Percentiles rank a stretch among this genome's conserved stretches.
Evolutionary conservation across 345 rosid genomes (phyloP).

Genomic region (Ceriops zippeliana): DNA sequence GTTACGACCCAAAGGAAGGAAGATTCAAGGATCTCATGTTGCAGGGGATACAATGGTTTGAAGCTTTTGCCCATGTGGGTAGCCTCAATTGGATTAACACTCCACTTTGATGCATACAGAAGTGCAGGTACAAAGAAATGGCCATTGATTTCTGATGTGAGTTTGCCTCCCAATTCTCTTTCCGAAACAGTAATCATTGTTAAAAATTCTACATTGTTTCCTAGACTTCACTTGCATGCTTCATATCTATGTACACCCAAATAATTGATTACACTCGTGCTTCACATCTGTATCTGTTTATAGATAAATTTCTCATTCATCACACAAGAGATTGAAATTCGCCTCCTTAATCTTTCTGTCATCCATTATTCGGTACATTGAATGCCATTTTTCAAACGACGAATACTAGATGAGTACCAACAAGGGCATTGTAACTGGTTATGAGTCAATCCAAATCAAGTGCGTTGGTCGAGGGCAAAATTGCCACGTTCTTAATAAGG

Average conservation of each 20-base stretch:
- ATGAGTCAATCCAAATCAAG: too few relatives aligned
- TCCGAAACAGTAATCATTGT: not conserved
- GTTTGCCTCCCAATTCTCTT: not conserved
- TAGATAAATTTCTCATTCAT: not conserved
- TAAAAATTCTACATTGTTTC: too few relatives aligned
- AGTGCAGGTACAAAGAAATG: too few relatives aligned
- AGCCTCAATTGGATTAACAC: conserved; percentile 63
- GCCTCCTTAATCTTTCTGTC: not conserved
- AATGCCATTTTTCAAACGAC: not conserved
- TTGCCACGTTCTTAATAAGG: too few relatives aligned
- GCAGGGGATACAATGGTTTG: conserved; percentile 71
- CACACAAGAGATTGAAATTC: not conserved
- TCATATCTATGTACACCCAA: not conserved
- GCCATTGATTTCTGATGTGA: not conserved
- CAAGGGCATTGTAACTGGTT: too few relatives aligned
- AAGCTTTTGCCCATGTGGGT: conserved; percentile 61
- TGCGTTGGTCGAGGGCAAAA: too few relatives aligned
- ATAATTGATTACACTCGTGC: not conserved
- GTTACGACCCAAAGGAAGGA: conserved; percentile 58
- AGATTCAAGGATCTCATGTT: conserved; percentile 57
- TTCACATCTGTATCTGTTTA: not conserved
- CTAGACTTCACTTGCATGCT: not conserved
- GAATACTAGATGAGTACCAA: too few relatives aligned
- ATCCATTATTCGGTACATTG: not conserved
- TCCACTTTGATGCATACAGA: conserved; percentile 9